These are phyloP conservation scores for Lentinula sp. DNA, from an alignment of 768 basidiomycete species.

Conservation along the genomic window DNA sequence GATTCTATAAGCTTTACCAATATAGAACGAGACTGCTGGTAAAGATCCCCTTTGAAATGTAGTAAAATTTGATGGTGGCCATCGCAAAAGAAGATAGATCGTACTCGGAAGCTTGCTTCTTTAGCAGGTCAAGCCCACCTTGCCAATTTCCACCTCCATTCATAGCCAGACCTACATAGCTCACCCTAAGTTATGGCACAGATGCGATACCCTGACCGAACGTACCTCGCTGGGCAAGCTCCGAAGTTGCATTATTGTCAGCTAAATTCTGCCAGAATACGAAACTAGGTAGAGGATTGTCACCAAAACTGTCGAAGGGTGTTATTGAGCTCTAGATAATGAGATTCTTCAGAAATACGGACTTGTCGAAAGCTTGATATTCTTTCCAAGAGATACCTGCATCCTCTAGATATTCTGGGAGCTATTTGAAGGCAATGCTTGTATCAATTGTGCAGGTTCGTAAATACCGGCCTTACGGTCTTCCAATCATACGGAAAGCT, in stretches of 20 bases:
- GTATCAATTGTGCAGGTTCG: not conserved
- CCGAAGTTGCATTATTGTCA: not conserved
- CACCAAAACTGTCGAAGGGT: not conserved
- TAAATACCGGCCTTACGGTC: not conserved
- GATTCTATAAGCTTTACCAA: not conserved
- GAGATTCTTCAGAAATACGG: not conserved
- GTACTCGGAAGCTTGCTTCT: constrained; percentile 5
- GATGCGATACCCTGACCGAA: not conserved
- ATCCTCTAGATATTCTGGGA: constrained; percentile 5
- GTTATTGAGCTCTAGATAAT: not conserved
- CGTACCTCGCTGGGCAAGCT: constrained; percentile 4
- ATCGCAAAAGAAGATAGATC: not conserved
- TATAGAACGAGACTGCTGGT: constrained; percentile 6
- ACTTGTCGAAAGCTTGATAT: constrained; percentile 7
- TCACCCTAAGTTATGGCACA: not conserved
- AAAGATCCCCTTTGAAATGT: not conserved
- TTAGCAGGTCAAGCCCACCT: constrained; percentile 4
- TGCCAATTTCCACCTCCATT: constrained; percentile 7
- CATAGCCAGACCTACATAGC: not conserved
- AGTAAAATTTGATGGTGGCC: not conserved
- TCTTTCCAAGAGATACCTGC: constrained; percentile 5
- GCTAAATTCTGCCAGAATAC: not conserved
- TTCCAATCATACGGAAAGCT: constrained; percentile 6
- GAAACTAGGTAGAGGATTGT: constrained; percentile 4
- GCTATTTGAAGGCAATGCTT: not conserved